Evolutionary conservation across 495 filamentous ascomycete genomes (phyloP).

Genomic region (Xylaria scruposa): DNA sequence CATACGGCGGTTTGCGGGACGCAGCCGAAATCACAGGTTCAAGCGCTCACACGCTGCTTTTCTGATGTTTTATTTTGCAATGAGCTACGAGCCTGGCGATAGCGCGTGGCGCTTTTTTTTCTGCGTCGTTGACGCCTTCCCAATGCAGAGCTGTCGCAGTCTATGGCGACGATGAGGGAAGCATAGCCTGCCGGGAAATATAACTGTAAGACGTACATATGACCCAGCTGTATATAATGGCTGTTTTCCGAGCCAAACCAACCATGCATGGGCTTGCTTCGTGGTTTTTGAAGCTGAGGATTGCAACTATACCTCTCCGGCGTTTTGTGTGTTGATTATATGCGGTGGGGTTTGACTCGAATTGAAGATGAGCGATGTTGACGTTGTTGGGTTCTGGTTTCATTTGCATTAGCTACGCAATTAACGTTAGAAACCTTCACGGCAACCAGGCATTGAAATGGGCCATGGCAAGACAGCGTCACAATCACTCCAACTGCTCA

Average conservation of each 20-base stretch:
- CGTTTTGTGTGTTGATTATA: neutral
- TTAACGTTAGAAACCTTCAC: neutral
- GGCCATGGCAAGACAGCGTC: neutral
- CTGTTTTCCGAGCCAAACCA: neutral
- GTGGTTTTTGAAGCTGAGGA: neutral
- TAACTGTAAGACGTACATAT: conserved; percentile 25
- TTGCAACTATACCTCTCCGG: neutral
- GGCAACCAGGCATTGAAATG: neutral
- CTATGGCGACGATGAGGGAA: conserved; percentile 9
- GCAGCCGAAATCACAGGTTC: conserved; percentile 18
- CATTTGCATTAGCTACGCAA: neutral
- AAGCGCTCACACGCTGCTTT: conserved; percentile 16
- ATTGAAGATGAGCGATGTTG: neutral
- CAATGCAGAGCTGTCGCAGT: conserved; percentile 12
- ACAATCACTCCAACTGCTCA: neutral
- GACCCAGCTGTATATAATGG: conserved; percentile 14
- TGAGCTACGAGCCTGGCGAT: conserved; percentile 24
- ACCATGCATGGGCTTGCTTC: neutral
- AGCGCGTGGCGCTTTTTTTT: conserved; percentile 15
- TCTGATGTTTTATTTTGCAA: conserved; percentile 22
- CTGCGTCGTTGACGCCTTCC: conserved; percentile 14
- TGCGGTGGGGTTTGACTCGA: neutral
- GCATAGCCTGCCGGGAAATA: conserved; percentile 16
- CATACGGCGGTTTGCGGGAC: conserved; percentile 19
- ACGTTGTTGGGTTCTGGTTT: neutral